phyloP scores from a whole-genome alignment of 345 rosid genomes.

The Bruguiera sexangula region DNA sequence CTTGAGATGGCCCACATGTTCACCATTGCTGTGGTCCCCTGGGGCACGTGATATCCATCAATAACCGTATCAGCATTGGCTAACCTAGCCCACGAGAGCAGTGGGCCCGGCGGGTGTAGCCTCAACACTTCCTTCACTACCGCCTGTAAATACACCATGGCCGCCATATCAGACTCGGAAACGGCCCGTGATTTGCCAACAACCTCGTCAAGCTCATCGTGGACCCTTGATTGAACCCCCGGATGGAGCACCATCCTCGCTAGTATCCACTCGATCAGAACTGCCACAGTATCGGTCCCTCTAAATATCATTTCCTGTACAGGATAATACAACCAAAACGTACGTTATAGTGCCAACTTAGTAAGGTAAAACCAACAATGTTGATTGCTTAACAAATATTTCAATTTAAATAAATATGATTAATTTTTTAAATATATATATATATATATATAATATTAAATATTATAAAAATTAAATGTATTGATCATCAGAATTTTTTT shows the following conservation, averaged over 20 bases:
- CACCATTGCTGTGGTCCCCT: constrained; percentile 88
- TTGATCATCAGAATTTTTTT: too few relatives aligned
- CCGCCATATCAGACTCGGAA: constrained; percentile 43
- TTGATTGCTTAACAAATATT: too few relatives aligned
- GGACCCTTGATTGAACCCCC: constrained; percentile 62
- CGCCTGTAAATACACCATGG: constrained; percentile 59
- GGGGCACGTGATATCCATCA: constrained; percentile 72
- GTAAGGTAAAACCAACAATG: background rate
- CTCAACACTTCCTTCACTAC: constrained; percentile 76
- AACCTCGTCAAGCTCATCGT: constrained; percentile 54
- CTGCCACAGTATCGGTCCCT: constrained; percentile 87
- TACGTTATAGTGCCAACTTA: background rate
- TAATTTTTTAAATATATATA: background rate
- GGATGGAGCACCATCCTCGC: constrained; percentile 73
- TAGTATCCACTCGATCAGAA: constrained; percentile 81
- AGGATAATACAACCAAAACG: constrained; percentile 16
- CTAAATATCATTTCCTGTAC: constrained; percentile 84
- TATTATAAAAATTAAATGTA: too few relatives aligned
- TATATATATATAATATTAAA: too few relatives aligned
- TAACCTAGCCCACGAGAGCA: constrained; percentile 85
- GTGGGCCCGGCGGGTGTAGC: constrained; percentile 95
- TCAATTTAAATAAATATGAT: too few relatives aligned
- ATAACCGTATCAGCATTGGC: constrained; percentile 65
- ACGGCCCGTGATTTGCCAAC: constrained; percentile 60
- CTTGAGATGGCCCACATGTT: constrained; percentile 94